These are phyloP conservation scores for Cryoendolithus antarcticus DNA, from an alignment of 2,329 filamentous ascomycete species.

Conservation along the genomic window DNA sequence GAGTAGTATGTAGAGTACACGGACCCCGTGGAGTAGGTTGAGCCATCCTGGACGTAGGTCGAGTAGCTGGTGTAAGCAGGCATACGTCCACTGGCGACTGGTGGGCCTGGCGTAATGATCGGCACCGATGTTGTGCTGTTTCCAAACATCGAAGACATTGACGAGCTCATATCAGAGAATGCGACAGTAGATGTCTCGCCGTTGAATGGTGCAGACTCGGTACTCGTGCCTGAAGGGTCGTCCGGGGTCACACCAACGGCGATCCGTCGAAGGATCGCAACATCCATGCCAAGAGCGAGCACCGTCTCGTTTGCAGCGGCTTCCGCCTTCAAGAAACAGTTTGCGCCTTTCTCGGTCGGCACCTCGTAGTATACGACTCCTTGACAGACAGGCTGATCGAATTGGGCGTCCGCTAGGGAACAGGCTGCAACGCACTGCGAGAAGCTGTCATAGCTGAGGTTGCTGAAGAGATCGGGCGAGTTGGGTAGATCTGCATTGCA, in stretches of 20 bases:
- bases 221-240: conserved; percentile 12
- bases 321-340: conserved; percentile 22
- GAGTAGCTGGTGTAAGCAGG: conserved; percentile 14
- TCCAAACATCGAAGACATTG: conserved; percentile 14
- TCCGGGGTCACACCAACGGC: conserved; percentile 15
- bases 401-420: conserved; percentile 17
- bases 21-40: conserved; percentile 19
- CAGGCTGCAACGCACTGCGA: conserved; percentile 23
- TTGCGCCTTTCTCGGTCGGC: conserved; percentile 12
- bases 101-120: conserved; percentile 17
- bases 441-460: conserved; percentile 16
- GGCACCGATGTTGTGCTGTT: conserved; percentile 19
- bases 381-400: conserved; percentile 20
- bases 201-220: conserved; percentile 14
- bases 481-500: conserved; percentile 20
- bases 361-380: conserved; percentile 19
- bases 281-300: conserved; percentile 15
- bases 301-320: conserved; percentile 12
- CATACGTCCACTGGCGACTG: conserved; percentile 10
- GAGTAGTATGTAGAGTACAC: conserved; percentile 17
- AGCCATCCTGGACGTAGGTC: conserved; percentile 18
- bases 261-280: conserved; percentile 18
- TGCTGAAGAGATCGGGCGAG: conserved; percentile 15
- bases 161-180: conserved; percentile 15
- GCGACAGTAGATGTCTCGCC: conserved; percentile 8